Evolutionary conservation across 306 rosid genomes (phyloP), one percentile per base, ranked within the genome.

Genomic region (Vicia villosa): DNA sequence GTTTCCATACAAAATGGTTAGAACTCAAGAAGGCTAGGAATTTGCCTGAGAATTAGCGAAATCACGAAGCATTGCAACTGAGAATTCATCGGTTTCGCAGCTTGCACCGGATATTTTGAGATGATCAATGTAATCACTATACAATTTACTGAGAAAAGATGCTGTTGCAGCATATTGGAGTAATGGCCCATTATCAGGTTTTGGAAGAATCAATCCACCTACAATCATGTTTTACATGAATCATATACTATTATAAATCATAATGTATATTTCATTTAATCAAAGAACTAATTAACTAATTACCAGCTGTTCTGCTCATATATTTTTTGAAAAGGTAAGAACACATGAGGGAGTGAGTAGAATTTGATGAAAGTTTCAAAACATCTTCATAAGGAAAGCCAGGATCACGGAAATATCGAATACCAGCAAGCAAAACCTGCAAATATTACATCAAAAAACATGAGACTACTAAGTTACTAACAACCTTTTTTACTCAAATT

Each of bases 131-230:
- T 92, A 92, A 75, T 92, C 96, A 3, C 91, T 74, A 63, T 80
- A 89, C 74, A 89, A 75, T 83, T 88, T 88, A 64, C 88, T 79
- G 46, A 89, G 88, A 70, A 92, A 87, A 55, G 98, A 85, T 62
- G 96, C 84, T 47, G 96, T 89, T 66, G 89, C 92, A 54, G 91
- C 91, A 71, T 81, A 86, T 64, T 89, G 88, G 42, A 89, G 92
- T 30, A 79, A 63, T 59, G 70, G 74, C 38, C 55, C 96, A 63
- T 74, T 61, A 51, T 60, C 66, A 41, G 84, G 83, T 78, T 82
- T 77, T 67, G 82, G 79, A 59, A 92, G 68, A 74, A 86, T 70
- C 76, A 92, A 64, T 49, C 98, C 91, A 51, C 96, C 95, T 86
- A 60, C 51, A 72, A 46, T 56, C 37, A 40, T 42, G 30, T 64